phyloP scores from a whole-genome alignment of 2,329 filamentous ascomycete species.

The Diaporthe caulivora region DNA sequence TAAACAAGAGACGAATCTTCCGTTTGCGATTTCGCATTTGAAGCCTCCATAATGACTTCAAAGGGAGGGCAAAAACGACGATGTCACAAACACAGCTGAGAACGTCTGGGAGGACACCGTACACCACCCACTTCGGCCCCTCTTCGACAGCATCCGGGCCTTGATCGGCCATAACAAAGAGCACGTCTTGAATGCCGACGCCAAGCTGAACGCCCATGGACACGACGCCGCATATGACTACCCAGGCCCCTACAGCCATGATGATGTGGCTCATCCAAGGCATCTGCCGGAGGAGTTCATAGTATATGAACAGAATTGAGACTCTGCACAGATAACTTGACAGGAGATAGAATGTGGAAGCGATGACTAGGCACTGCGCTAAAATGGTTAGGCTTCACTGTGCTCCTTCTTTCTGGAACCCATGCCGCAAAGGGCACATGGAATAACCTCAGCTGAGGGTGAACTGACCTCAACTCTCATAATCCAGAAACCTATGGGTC shows the following conservation, averaged over 20 bases:
- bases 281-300: constrained; percentile 26
- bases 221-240: constrained; percentile 15
- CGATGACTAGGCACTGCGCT: constrained; percentile 27
- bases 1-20: constrained; percentile 23
- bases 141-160: constrained; percentile 23
- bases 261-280: constrained; percentile 27
- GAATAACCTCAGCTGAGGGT: too few relatives aligned
- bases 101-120: constrained; percentile 27
- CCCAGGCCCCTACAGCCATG: constrained; percentile 25
- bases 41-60: constrained; percentile 29
- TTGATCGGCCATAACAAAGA: constrained; percentile 11
- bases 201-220: constrained; percentile 33
- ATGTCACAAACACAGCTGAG: constrained; percentile 34
- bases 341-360: constrained; percentile 31
- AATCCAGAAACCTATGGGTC: constrained; percentile 22
- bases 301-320: constrained; percentile 34
- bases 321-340: constrained; percentile 32
- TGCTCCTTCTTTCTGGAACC: too few relatives aligned
- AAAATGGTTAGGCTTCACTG: background rate
- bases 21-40: constrained; percentile 28
- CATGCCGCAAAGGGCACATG: too few relatives aligned
- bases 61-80: constrained; percentile 27
- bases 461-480: constrained; percentile 34
- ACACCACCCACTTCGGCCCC: constrained; percentile 34
- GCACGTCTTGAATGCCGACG: constrained; percentile 31